Evolutionary conservation across 306 rosid genomes (phyloP), one percentile per base, ranked within the genome.

Genomic region (Cicer chorassanicum): DNA sequence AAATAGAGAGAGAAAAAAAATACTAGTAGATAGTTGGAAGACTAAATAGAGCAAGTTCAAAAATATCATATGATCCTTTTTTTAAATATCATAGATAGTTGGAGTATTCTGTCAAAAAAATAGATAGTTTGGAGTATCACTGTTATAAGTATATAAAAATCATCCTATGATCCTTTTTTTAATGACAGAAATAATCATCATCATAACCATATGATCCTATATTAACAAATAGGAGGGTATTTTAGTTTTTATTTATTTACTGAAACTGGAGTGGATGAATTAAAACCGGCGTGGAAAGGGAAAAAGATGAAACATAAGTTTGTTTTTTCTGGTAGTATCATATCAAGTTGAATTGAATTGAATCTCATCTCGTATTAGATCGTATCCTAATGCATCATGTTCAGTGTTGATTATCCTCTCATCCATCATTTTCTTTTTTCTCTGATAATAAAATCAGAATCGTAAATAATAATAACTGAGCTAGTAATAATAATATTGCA

Each of bases 261-360:
- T 16, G 74, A 77, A 36, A 45, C 14, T 59, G 36, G 12, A 49
- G 11, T 46, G 5, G 70, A 39, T 60, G 42, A 74, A 19, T 75
- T 18, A 78, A 71, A 21, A 4, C 15, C 18, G 45, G 38, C 4
- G 4, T 6, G 13, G 39, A 41, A 8, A 8, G 29, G 2, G 11
- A 62, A 41, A 40, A 41, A 24, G 34, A 54, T 7, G 40, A 54
- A 72, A 41, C 7, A 19, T 0, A 6, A 5, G 61, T 60, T 79
- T 72, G 64, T 65, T 65, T 72, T 70, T 78, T 70, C 76, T 61
- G 82, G 62, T 78, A 68, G 1, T 69, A 67, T 29, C 34, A n/a
- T 70, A 68, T 19, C 50, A n/a, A 44, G 39, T 59, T 55, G 57
- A 78, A 70, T 59, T 55, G 49, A 78, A 70, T 44, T 36, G 34